phyloP scores from a whole-genome alignment of 768 basidiomycete genomes.

The Mycena pura region DNA sequence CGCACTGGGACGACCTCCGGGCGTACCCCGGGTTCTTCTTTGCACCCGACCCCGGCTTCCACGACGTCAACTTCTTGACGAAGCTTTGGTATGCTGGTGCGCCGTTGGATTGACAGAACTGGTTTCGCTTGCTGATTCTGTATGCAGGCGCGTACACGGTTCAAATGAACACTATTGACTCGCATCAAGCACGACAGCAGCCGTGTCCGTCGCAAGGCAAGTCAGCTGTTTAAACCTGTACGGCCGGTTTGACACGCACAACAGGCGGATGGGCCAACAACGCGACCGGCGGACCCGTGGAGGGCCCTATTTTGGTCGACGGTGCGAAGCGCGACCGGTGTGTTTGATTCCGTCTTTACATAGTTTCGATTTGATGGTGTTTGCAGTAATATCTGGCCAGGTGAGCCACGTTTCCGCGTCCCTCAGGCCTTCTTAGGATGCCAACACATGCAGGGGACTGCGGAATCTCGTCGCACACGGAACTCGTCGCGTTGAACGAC shows the following conservation, averaged over 20 bases:
- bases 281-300: slow-evolving; percentile 52
- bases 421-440: too few relatives aligned
- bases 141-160: slow-evolving; percentile 56
- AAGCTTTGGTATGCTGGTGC: slow-evolving; percentile 60
- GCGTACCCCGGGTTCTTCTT: slow-evolving; percentile 58
- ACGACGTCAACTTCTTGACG: slow-evolving; percentile 53
- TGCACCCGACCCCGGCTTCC: slow-evolving; percentile 46
- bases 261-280: slow-evolving; percentile 54
- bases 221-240: neutral
- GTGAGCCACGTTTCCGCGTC: too few relatives aligned
- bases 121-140: too few relatives aligned
- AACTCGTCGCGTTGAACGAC: slow-evolving; percentile 42
- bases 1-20: slow-evolving; percentile 51
- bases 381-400: slow-evolving; percentile 39
- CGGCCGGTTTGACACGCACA: neutral
- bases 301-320: slow-evolving; percentile 58
- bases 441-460: slow-evolving; percentile 49
- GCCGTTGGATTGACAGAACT: neutral
- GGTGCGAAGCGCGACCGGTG: slow-evolving; percentile 60
- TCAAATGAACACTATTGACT: slow-evolving; percentile 54
- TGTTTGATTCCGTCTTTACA: slow-evolving; percentile 8
- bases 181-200: slow-evolving; percentile 40
- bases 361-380: neutral
- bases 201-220: slow-evolving; percentile 33
- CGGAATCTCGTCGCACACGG: slow-evolving; percentile 50